These are phyloP conservation scores for Eucalyptus leucophloia DNA, from an alignment of 345 rosid genomes.

Conservation along the genomic window DNA sequence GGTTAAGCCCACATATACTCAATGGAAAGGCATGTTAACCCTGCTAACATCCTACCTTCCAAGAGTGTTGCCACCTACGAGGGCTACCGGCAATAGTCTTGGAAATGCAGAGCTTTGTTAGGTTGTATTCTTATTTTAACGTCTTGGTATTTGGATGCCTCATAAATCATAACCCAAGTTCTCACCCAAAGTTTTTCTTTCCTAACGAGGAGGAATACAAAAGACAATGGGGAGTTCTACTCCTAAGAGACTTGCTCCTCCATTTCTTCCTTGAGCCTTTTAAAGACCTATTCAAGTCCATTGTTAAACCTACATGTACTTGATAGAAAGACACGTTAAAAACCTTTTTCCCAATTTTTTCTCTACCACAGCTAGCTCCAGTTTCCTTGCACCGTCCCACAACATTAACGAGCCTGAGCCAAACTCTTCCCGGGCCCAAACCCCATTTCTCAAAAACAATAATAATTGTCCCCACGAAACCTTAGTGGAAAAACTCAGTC, in stretches of 20 bases:
- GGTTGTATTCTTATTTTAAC: too few relatives aligned
- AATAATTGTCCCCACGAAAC: constrained; percentile 16
- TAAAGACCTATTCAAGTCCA: too few relatives aligned
- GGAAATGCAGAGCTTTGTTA: too few relatives aligned
- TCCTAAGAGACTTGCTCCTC: too few relatives aligned
- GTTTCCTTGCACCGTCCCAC: neutral
- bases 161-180: too few relatives aligned
- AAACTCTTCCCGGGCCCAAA: neutral
- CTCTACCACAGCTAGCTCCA: neutral
- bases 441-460: neutral
- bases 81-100: too few relatives aligned
- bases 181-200: too few relatives aligned
- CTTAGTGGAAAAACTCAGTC: constrained; percentile 49
- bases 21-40: neutral
- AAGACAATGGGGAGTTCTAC: too few relatives aligned
- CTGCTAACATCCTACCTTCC: too few relatives aligned
- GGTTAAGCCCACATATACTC: neutral
- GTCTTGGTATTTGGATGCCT: fast-evolving
- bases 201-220: too few relatives aligned
- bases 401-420: neutral
- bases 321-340: neutral
- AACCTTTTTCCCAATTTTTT: neutral
- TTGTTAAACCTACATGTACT: neutral
- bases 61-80: too few relatives aligned
- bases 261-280: too few relatives aligned